Evolutionary conservation across 208 protist species (phyloP).

Genomic region (Wallacemonas collosoma): DNA sequence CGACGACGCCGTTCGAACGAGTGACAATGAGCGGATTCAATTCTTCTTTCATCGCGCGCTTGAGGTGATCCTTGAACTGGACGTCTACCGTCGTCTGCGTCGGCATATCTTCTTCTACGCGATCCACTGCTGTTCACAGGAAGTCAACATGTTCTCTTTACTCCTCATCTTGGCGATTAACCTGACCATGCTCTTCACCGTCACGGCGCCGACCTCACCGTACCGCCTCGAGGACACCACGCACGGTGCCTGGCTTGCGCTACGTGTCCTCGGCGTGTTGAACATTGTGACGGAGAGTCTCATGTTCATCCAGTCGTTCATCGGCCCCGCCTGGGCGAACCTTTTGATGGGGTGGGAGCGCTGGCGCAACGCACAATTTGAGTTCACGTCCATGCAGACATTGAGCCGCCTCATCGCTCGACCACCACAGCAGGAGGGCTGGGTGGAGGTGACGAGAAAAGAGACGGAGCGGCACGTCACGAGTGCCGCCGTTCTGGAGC

Average conservation of each 20-base stretch:
- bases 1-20: constrained; percentile 41
- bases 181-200: constrained; percentile 44
- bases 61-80: constrained; percentile 51
- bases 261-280: constrained; percentile 32
- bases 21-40: constrained; percentile 57
- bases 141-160: constrained; percentile 41
- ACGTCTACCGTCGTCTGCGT: constrained; percentile 38
- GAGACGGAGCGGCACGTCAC: background rate
- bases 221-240: constrained; percentile 23
- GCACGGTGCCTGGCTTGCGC: constrained; percentile 18
- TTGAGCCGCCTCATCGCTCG: background rate
- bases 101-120: constrained; percentile 27
- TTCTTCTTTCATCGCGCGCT: constrained; percentile 47
- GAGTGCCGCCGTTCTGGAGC: background rate
- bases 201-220: constrained; percentile 37
- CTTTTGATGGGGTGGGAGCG: constrained; percentile 36
- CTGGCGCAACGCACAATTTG: constrained; percentile 28
- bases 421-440: background rate
- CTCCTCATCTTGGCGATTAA: constrained; percentile 50
- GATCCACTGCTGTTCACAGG: constrained; percentile 41
- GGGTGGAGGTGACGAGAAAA: background rate
- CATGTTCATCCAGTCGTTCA: constrained; percentile 39
- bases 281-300: constrained; percentile 39
- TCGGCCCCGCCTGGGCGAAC: constrained; percentile 40
- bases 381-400: background rate